These are phyloP conservation scores for Solanum chmielewskii DNA, from an alignment of 257 asterid species.

Conservation along the genomic window DNA sequence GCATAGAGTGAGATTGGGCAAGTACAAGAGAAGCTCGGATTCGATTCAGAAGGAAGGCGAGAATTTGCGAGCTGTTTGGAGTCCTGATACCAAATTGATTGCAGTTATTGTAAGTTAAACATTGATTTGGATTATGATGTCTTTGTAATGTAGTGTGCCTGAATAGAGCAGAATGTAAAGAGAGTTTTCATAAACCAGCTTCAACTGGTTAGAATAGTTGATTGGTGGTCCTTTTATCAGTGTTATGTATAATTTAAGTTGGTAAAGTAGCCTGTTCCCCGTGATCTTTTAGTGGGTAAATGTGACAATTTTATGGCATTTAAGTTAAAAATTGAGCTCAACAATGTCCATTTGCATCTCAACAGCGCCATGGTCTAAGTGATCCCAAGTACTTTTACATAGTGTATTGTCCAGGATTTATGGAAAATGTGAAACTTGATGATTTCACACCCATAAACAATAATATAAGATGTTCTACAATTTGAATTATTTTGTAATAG, in stretches of 20 bases:
- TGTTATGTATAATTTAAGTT: background rate
- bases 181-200: background rate
- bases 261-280: background rate
- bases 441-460: background rate
- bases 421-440: background rate
- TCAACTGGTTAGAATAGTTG: background rate
- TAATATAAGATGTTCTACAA: background rate
- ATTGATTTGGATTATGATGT: background rate
- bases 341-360: background rate
- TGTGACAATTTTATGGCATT: background rate
- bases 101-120: constrained; percentile 64
- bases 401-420: background rate
- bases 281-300: background rate
- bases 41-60: constrained; percentile 82
- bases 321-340: background rate
- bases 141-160: background rate
- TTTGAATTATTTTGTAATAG: constrained; percentile 26
- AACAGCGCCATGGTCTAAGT: background rate
- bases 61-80: constrained; percentile 88
- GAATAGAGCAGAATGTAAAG: background rate
- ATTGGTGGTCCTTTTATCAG: background rate
- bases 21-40: constrained; percentile 57
- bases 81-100: constrained; percentile 84
- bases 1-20: constrained; percentile 98
- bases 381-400: background rate